Evolutionary conservation across 139 green algal genomes (phyloP), one percentile per base, ranked within the genome.

Genomic region (Chlorella sp.): DNA sequence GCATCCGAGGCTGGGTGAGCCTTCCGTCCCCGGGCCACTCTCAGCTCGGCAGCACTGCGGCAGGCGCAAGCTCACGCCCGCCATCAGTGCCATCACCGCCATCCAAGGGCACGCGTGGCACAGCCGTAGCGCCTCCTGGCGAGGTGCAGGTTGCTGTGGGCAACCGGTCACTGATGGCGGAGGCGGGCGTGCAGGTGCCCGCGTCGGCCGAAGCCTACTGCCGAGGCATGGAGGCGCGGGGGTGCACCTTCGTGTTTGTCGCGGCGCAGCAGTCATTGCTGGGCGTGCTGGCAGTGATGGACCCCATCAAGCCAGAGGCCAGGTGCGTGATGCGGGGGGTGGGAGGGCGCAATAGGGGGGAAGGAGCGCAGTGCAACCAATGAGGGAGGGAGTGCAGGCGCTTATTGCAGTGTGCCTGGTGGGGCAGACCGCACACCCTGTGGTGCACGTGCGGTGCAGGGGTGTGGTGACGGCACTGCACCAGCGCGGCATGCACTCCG

Each of bases 221-320:
- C 77, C 82, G 83, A 36, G 71, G 45, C 9, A n/a, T 67, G 69
- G 55, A 76, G 83, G 68, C 38, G 25, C 35, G 74, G 25, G 91
- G 87, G 1, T 73, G 83, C n/a, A 97, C 91, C 17, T 84, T 76
- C 38, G 87, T 97, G 46, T 42, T 94, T 29, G 86, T 91, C 33
- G 88, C 88, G 14, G 56, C 91, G 31, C 83, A 86, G 38, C 83
- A 83, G 15, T 43, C 17, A 36, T 25, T 93, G 12, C 79, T 80
- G 23, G 92, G 83, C 1, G 76, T 87, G 35, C 72, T 99, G 42
- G 86, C 86, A 8, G 80, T 99, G 27, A 79, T 87, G 8, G 95
- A 99, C 81, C 89, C 91, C 12, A 67, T 98, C 53, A 98, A 97
- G 81, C 90, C 92, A 2, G 96, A 99, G 82, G 95, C 95, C 17